Conservation (phyloP, 148 eudicot genomes). For the Arbutus unedo region DNA sequence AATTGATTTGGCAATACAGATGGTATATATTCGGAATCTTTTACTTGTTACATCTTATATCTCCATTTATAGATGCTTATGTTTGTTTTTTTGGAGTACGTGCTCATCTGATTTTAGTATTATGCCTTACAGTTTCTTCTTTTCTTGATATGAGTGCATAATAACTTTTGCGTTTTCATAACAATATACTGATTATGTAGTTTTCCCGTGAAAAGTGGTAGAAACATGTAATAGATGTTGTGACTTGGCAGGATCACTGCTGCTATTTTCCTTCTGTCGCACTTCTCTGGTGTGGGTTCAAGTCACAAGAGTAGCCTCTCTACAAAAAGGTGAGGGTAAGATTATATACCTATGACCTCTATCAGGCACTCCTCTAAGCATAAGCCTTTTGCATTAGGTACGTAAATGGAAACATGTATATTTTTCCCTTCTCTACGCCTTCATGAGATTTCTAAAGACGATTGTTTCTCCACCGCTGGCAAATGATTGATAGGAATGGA, state of each 20-base stretch:
- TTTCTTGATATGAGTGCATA: not conserved
- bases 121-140: not conserved
- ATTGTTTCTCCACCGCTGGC: too few species aligned
- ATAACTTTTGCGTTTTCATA: not conserved
- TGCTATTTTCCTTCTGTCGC: not conserved
- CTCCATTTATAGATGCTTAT: slow-evolving; percentile 9
- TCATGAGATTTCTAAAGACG: too few species aligned
- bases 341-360: too few species aligned
- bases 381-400: not conserved
- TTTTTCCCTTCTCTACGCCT: not conserved
- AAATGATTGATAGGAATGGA: too few species aligned
- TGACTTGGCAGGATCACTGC: not conserved
- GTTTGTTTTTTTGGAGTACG: not conserved
- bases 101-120: slow-evolving; percentile 6
- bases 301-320: not conserved
- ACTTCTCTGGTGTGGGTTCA: not conserved
- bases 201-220: not conserved
- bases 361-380: not conserved
- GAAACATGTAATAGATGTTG: not conserved
- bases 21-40: slow-evolving; percentile 7
- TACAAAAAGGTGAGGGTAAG: too few species aligned
- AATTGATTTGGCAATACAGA: slow-evolving; percentile 18
- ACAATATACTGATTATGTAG: not conserved
- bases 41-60: not conserved
- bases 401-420: not conserved